Conservation (phyloP, 208 protist species). For the Crithidia sp. region DNA sequence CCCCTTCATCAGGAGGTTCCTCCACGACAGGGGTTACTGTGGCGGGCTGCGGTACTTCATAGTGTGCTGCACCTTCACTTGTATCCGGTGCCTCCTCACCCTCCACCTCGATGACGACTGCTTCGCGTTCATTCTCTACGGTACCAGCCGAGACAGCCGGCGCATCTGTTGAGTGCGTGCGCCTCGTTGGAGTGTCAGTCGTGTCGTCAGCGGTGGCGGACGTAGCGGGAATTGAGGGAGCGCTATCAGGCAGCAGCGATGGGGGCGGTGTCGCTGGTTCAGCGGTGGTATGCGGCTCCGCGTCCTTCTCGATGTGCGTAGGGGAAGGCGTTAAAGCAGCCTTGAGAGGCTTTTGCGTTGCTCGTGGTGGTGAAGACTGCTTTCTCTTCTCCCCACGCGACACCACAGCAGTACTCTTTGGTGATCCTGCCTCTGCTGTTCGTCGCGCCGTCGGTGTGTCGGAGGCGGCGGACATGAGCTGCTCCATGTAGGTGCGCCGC, state of each 20-base stretch:
- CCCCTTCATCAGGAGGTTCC: not conserved
- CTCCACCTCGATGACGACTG: too few relatives aligned
- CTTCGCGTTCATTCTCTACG: too few relatives aligned
- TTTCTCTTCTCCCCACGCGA: not conserved
- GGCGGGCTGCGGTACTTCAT: too few relatives aligned
- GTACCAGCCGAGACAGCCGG: too few relatives aligned
- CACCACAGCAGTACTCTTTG: not conserved
- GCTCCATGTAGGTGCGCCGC: conserved; percentile 34
- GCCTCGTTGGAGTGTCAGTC: too few relatives aligned
- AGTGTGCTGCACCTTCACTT: too few relatives aligned
- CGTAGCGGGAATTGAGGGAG: too few relatives aligned
- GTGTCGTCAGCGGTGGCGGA: too few relatives aligned
- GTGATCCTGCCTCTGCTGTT: not conserved
- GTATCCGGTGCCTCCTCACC: too few relatives aligned
- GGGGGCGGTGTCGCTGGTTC: not conserved
- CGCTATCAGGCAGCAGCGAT: not conserved
- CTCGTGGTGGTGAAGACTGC: not conserved
- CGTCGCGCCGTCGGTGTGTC: conserved; percentile 10
- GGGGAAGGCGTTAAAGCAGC: too few relatives aligned
- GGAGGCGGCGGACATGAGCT: conserved; percentile 26
- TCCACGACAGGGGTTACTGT: not conserved
- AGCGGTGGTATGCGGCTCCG: not conserved
- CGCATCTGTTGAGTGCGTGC: too few relatives aligned
- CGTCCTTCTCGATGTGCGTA: too few relatives aligned
- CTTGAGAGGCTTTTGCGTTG: not conserved